Evolutionary conservation across 2,329 filamentous ascomycete genomes (phyloP).

Genomic region (Hypoxylon sp.): DNA sequence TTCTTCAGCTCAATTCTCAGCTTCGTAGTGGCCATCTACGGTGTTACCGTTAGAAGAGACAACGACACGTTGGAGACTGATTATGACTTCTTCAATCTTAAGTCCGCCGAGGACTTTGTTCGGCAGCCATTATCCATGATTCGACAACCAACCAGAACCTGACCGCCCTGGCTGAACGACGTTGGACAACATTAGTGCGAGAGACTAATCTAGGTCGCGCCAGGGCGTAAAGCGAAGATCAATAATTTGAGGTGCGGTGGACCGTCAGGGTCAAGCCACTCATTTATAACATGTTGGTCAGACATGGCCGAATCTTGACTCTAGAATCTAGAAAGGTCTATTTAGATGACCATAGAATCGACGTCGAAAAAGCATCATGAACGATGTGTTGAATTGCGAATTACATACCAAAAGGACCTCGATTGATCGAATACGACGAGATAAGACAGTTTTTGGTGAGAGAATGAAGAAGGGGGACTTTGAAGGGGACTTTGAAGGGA

Average conservation of each 20-base stretch:
- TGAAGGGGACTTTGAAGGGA: not conserved
- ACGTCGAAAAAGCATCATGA: not conserved
- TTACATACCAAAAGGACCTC: constrained; percentile 1
- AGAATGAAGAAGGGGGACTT: not conserved
- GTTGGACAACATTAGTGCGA: constrained; percentile 11
- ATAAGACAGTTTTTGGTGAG: not conserved
- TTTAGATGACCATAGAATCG: not conserved
- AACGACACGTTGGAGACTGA: constrained; percentile 2
- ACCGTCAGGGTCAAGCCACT: constrained; percentile 6
- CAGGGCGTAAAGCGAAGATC: constrained; percentile 16
- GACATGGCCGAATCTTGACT: not conserved
- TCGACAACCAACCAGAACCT: constrained; percentile 13
- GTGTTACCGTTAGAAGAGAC: constrained; percentile 1
- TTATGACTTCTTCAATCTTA: constrained; percentile 1
- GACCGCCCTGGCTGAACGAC: not conserved
- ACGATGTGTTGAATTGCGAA: not conserved
- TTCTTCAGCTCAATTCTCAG: constrained; percentile 27
- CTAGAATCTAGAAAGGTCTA: constrained; percentile 7
- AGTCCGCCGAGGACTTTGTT: constrained; percentile 4
- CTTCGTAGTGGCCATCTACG: constrained; percentile 7
- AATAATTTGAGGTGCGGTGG: constrained; percentile 13
- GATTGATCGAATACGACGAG: constrained; percentile 4
- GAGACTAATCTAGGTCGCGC: constrained; percentile 14
- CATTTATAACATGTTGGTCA: constrained; percentile 6
- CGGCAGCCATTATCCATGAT: constrained; percentile 7